Evolutionary conservation across 306 rosid genomes (phyloP).

Genomic region (Castanopsis chinensis): DNA sequence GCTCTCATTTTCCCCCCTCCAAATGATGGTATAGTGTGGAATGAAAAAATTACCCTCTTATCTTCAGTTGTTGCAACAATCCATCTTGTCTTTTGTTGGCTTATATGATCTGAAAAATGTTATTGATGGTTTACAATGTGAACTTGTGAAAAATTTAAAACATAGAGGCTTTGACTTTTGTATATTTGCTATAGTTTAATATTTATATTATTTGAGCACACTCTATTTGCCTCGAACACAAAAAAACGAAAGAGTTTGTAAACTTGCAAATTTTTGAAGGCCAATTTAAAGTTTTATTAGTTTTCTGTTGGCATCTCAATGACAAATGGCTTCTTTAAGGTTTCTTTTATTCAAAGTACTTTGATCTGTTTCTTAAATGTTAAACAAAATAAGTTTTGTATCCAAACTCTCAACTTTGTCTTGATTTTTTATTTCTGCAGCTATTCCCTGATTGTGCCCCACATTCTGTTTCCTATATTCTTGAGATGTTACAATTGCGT

Average conservation of each 20-base stretch:
- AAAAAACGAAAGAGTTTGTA: background rate
- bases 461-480: constrained; percentile 64
- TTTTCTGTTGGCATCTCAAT: background rate
- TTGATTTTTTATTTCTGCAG: constrained; percentile 45
- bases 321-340: background rate
- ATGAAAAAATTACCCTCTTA: too few relatives aligned
- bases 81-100: too few relatives aligned
- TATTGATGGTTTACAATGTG: too few relatives aligned
- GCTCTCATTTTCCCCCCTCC: too few relatives aligned
- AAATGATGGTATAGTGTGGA: too few relatives aligned
- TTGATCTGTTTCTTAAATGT: background rate
- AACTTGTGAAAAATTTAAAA: too few relatives aligned
- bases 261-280: background rate
- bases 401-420: background rate
- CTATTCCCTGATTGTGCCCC: constrained; percentile 92
- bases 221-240: background rate
- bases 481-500: constrained; percentile 62
- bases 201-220: background rate
- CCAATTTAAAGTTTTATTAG: background rate
- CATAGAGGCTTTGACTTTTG: too few relatives aligned
- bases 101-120: too few relatives aligned
- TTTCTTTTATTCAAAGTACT: background rate
- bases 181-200: background rate
- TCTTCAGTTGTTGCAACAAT: too few relatives aligned
- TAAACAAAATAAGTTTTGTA: constrained; percentile 1